Base-by-base conservation (phyloP, 2,329 filamentous ascomycete genomes). In the Penicillium nordicum region DNA sequence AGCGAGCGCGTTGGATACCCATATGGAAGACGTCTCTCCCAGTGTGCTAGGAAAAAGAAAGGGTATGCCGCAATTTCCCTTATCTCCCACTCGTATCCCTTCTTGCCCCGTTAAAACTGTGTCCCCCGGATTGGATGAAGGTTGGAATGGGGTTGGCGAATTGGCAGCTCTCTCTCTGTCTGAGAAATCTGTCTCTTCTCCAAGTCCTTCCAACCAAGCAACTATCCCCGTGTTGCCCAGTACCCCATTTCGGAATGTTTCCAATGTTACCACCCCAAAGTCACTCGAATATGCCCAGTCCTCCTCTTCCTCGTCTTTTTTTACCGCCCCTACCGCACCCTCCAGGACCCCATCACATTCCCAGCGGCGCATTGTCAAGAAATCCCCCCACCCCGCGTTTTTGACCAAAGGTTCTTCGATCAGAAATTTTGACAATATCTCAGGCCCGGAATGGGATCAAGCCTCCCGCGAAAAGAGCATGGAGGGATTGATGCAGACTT, bases 401-500 rank as follows among this genome's bases (percentile, higher is more conserved):
- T 79, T 93, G 67, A 87, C 82, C 63, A 88, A 86, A 78, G 78
- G 87, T 80, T 90, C 92, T 86, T 88, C 90, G 81, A 76, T 74
- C 75, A 78, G 82, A 90, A 88, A 83, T 67, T 71, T 71, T 72
- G 64, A 72, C 67, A 61, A 52, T 58, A 57, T 46, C 64, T 51
- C 65, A 73, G 71, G 67, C 54, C 59, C 63, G 51, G 69, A 69
- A 32, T 93, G 88, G 82, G 91, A 97, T 71, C 85, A 92, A 63
- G 87, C 92, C 65, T 84, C 84, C 59, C 85, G 88, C 62, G 82
- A 97, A 63, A 86, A 87, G 60, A 83, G 86, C 57, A 87, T 97
- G 76, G 90, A 96, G 66, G 79, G 80, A 18, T 82, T 93, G 67
- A 91, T 91, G 69, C 81, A 83, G 46, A 79, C 82, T 57, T 80